Conservation (phyloP, 2,329 filamentous ascomycete species). For the Blastomyces gilchristii region DNA sequence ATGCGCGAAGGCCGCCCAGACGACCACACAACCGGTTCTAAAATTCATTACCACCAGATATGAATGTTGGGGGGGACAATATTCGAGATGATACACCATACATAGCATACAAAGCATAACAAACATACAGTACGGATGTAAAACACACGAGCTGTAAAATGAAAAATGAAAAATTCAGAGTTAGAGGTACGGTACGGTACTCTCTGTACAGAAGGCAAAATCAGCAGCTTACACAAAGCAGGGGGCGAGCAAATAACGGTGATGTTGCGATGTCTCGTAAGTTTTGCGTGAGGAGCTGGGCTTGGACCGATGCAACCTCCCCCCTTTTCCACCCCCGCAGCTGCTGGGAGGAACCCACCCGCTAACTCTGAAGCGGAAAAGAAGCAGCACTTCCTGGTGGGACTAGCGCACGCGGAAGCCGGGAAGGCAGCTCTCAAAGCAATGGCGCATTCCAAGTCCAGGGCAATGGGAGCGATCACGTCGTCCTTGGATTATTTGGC, state of each 20-base stretch:
- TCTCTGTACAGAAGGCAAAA: neutral
- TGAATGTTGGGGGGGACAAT: neutral
- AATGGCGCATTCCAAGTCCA: neutral
- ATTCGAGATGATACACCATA: neutral
- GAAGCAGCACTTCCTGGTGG: neutral
- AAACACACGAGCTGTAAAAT: neutral
- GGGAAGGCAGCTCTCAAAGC: neutral
- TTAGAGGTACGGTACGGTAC: neutral
- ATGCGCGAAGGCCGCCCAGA: neutral
- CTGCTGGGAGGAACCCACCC: neutral
- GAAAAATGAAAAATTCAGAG: neutral
- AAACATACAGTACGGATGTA: too few relatives aligned
- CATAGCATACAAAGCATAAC: neutral
- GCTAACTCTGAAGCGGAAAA: neutral
- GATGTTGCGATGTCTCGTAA: neutral
- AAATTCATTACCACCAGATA: neutral
- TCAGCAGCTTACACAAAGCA: neutral
- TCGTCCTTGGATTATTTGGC: too few relatives aligned
- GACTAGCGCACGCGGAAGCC: conserved; percentile 3
- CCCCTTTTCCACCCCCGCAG: conserved; percentile 1
- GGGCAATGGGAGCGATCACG: neutral
- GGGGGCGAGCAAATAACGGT: neutral
- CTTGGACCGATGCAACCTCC: neutral
- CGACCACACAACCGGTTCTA: neutral
- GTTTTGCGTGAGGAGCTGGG: neutral